These are phyloP conservation scores for Claviceps monticola DNA, from an alignment of 2,329 filamentous ascomycete species.

Conservation along the genomic window DNA sequence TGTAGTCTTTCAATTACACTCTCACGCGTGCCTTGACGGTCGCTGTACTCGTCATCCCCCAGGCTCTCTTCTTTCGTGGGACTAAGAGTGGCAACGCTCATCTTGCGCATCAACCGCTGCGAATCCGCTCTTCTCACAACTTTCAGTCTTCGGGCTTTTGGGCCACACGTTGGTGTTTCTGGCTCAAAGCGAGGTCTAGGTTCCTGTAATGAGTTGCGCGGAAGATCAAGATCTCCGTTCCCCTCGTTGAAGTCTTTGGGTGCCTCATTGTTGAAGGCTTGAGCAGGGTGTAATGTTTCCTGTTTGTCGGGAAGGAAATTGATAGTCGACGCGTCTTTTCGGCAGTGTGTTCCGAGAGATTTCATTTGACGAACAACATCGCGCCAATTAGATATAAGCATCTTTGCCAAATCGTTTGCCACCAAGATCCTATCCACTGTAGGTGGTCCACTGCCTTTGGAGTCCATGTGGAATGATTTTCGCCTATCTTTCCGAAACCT, in stretches of 20 bases:
- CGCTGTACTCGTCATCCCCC: constrained; percentile 7
- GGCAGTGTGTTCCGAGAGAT: constrained; percentile 23
- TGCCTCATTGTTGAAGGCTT: not conserved
- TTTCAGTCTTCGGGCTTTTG: constrained; percentile 12
- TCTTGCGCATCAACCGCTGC: constrained; percentile 10
- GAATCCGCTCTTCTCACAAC: constrained; percentile 11
- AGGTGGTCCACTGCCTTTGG: constrained; percentile 10
- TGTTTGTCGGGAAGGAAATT: constrained; percentile 4
- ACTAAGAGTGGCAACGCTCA: constrained; percentile 15
- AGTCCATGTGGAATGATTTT: constrained; percentile 9
- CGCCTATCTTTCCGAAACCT: constrained; percentile 19
- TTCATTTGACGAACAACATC: constrained; percentile 48
- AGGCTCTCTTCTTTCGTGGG: constrained; percentile 20
- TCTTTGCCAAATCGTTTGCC: constrained; percentile 46
- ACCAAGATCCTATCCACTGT: constrained; percentile 42
- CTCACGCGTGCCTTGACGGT: not conserved
- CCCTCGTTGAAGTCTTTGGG: not conserved
- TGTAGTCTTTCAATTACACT: constrained; percentile 1
- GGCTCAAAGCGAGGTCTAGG: constrained; percentile 23
- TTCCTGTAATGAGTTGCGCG: constrained; percentile 1
- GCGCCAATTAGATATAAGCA: constrained; percentile 53
- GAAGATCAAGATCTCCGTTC: not conserved
- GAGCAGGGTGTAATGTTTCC: not conserved
- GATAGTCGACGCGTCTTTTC: constrained; percentile 10
- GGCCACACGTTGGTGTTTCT: constrained; percentile 18